Percentiles rank a stretch among this genome's conserved stretches.
These are phyloP conservation scores for Arxiozyma heterogenica DNA, from an alignment of 1,139 yeast species.

Conservation along the genomic window DNA sequence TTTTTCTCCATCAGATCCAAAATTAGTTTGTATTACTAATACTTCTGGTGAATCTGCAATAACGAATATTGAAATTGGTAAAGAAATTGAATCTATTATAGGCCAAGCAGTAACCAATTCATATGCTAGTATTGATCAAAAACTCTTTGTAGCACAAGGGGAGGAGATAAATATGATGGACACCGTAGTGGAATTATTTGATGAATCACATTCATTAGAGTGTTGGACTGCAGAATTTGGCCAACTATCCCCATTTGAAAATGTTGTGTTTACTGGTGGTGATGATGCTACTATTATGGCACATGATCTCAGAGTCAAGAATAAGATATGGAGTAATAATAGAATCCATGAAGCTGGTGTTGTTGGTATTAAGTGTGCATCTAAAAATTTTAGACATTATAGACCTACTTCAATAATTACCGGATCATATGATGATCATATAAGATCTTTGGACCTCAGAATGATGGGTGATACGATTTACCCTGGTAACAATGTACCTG, in stretches of 20 bases:
- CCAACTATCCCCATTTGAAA: conserved; percentile 40
- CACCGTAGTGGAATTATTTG: conserved; percentile 5
- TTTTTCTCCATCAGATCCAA: conserved; percentile 40
- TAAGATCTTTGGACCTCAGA: conserved; percentile 63
- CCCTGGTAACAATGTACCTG: conserved; percentile 27
- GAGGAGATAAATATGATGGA: conserved; percentile 7
- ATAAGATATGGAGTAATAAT: conserved; percentile 46
- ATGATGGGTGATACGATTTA: conserved; percentile 31
- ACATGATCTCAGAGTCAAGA: conserved; percentile 53
- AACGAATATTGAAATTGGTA: conserved; percentile 15
- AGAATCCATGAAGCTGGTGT: conserved; percentile 82
- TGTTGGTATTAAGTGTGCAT: conserved; percentile 47
- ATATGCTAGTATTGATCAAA: conserved; percentile 8
- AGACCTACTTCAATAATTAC: conserved; percentile 61
- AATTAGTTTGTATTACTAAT: conserved; percentile 41
- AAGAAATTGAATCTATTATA: background rate
- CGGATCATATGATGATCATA: conserved; percentile 83
- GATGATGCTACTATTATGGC: conserved; percentile 75
- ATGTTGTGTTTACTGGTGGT: conserved; percentile 79
- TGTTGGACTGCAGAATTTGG: conserved; percentile 89
- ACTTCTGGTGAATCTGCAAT: conserved; percentile 47
- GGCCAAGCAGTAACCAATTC: conserved; percentile 5
- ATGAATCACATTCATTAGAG: conserved; percentile 54
- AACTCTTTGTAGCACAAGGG: conserved; percentile 18
- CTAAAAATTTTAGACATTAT: conserved; percentile 17